Evolutionary conservation across 495 filamentous ascomycete species (phyloP).

Genomic region (Parmelia sp.): DNA sequence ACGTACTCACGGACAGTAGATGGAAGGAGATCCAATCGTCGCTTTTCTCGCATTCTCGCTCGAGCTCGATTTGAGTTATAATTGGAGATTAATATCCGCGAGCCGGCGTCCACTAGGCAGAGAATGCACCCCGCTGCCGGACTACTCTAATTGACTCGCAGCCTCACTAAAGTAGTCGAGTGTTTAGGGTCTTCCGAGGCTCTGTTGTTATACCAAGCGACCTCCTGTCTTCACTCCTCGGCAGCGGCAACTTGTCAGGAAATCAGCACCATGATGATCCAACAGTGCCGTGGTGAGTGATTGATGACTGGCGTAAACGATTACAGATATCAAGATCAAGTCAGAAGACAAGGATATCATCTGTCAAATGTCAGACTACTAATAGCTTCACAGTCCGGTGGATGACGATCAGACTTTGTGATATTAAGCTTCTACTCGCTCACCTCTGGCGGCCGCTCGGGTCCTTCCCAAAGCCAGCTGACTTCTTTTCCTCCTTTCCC

Average conservation of each 20-base stretch:
- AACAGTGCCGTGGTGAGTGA: background rate
- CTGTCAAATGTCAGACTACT: constrained; percentile 20
- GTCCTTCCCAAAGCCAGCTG: background rate
- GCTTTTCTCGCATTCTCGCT: constrained; percentile 9
- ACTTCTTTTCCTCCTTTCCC: background rate
- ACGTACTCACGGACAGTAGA: background rate
- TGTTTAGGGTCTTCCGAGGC: no score
- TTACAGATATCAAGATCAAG: background rate
- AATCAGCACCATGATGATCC: no score
- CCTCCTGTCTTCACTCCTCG: background rate
- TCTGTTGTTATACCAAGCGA: background rate
- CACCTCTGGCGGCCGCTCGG: background rate
- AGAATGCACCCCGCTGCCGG: constrained; percentile 7
- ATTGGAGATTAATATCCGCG: constrained; percentile 3
- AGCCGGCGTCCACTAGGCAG: constrained; percentile 8
- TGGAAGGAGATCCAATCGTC: background rate
- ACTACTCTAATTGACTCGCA: constrained; percentile 1
- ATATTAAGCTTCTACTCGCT: constrained; percentile 5
- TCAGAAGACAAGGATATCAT: constrained; percentile 9
- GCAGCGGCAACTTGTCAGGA: background rate
- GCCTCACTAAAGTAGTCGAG: no score
- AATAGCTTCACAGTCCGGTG: constrained; percentile 10
- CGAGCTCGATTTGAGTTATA: constrained; percentile 13
- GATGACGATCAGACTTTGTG: constrained; percentile 10
- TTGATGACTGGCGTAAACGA: background rate